A percentile compares a stretch with the other conserved stretches of the same genome.
phyloP scores from a whole-genome alignment of 164 flowering plant genomes.

The Aristolochia fimbriata region DNA sequence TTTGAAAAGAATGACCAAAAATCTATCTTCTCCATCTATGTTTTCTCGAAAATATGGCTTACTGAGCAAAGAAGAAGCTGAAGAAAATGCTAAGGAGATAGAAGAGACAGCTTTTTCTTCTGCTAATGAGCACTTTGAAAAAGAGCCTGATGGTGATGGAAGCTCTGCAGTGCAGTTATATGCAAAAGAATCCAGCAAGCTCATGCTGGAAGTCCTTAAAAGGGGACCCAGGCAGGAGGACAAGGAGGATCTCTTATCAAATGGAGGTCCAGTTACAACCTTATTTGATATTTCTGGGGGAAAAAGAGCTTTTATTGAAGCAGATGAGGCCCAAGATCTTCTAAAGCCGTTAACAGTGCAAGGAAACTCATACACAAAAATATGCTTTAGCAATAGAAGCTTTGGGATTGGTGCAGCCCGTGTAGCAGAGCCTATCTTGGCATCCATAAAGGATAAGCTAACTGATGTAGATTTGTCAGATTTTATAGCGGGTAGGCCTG shows the following conservation, averaged over 20 bases:
- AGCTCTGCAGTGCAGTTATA: slow-evolving; percentile 89
- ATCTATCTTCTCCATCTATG: slow-evolving; percentile 63
- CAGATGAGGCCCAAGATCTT: slow-evolving; percentile 65
- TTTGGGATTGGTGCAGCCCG: slow-evolving; percentile 72
- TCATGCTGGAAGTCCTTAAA: slow-evolving; percentile 68
- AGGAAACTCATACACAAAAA: slow-evolving; percentile 54
- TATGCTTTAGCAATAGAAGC: slow-evolving; percentile 91
- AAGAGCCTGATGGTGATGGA: slow-evolving; percentile 97
- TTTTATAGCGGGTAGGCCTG: slow-evolving; percentile 84
- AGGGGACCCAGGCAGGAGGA: slow-evolving; percentile 33
- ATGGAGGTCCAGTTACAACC: slow-evolving; percentile 15
- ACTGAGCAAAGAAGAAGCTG: slow-evolving; percentile 59
- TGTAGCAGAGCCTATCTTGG: slow-evolving; percentile 68
- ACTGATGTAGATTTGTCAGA: slow-evolving; percentile 84
- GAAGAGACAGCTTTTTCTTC: slow-evolving; percentile 65
- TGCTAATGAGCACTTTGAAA: slow-evolving; percentile 60
- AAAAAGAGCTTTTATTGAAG: slow-evolving; percentile 58
- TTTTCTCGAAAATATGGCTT: slow-evolving; percentile 70
- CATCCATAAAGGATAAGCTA: slow-evolving; percentile 54
- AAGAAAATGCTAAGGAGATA: slow-evolving; percentile 60
- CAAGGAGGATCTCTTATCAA: slow-evolving; percentile 13
- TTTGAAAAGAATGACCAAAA: slow-evolving; percentile 69
- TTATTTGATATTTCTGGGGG: slow-evolving; percentile 80
- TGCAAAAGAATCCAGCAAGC: slow-evolving; percentile 87
- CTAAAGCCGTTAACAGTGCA: slow-evolving; percentile 50